Base-by-base conservation (phyloP, 225 moss, liverwort and hornwort species). In the Polytrichum formosum region DNA sequence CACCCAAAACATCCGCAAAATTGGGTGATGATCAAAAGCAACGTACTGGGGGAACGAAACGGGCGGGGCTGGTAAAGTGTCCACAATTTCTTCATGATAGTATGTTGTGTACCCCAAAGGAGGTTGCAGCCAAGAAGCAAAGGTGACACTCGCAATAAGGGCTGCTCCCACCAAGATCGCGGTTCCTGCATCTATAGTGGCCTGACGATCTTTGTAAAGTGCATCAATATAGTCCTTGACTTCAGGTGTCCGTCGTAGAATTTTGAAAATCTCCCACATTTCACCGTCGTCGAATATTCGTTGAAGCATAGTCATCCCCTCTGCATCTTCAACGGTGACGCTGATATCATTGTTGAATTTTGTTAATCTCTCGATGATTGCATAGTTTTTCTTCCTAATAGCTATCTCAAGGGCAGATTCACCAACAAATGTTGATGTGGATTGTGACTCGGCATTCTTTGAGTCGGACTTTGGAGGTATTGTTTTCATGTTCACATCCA, bases 101-200 rank as follows among this genome's bases (percentile, higher is more conserved):
- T 78, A 75, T 2, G 55, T 20, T 3, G 71, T 29, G 55, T 54
- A 73, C 2, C 71, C 76, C 69, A 79, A 29, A 5, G 83, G 83
- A 6, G 79, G 83, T 73, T 83, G 83, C 26, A 79, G 67, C 79
- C 79, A 83, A 21, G 79, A 76, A 10, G 70, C 80, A 37, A 78
- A 83, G 0, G 83, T 79, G 63, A 83, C 79, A 56, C 79, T 77
- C 29, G 79, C 83, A 56, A 83, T 83, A 18, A 83, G 73, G 16
- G 79, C 73, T 25, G 79, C 79, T 13, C 83, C 76, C 16, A 83
- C 83, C 9, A 83, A 54, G 19, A 76, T 73, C 4, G 76, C 70
- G 67, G 79, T 84, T 28, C 73, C 74, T 31, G 76, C 83, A 54
- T 84, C 73, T 13, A 79, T 67, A 53, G 70, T 70, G 10, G 77